Evolutionary conservation across 306 rosid genomes (phyloP), one percentile per base, ranked within the genome.

Genomic region (Purshia tridentata): DNA sequence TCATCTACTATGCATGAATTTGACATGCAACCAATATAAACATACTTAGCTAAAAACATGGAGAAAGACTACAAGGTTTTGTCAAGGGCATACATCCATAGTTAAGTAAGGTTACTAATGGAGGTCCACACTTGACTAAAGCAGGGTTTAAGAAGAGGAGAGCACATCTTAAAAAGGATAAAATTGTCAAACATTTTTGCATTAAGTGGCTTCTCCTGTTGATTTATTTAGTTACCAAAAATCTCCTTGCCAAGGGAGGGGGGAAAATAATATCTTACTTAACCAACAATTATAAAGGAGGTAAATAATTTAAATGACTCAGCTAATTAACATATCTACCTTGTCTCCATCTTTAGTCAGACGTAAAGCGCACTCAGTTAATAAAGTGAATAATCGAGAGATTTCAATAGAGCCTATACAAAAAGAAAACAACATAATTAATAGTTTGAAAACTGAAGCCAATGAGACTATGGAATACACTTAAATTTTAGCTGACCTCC

Each of bases 321-420:
- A 10, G 64, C 20, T 23, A 74, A 35, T 8, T 51, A 12, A 55
- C 19, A 76, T 22, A 50, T 57, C 37, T 73, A 94, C 98, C 96
- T 91, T 94, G 82, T 94, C 99, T 82, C 92, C 97, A 57, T 94
- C 93, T 79, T 84, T 85, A 59, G 96, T 88, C 65, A 94, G 87
- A 45, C 72, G 89, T 85, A 94, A 84, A 69, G 91, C 92, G 72
- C 91, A 91, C 77, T 89, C 90, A 5, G 81, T 85, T 70, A 94
- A 74, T 55, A 82, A 81, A 61, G 84, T 70, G 73, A 94, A 77
- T 72, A 78, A 56, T 66, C 78, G 78, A 51, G 89, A 82, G 70
- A 82, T 72, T 67, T 81, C 75, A 65, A 63, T 78, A 61, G 81
- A 80, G 73, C 78, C 98, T 89, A 78, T 53, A 5, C 14, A 19